Base-by-base conservation (phyloP, 228 moss, liverwort and hornwort genomes). In the Sphagnum magellanicum region DNA sequence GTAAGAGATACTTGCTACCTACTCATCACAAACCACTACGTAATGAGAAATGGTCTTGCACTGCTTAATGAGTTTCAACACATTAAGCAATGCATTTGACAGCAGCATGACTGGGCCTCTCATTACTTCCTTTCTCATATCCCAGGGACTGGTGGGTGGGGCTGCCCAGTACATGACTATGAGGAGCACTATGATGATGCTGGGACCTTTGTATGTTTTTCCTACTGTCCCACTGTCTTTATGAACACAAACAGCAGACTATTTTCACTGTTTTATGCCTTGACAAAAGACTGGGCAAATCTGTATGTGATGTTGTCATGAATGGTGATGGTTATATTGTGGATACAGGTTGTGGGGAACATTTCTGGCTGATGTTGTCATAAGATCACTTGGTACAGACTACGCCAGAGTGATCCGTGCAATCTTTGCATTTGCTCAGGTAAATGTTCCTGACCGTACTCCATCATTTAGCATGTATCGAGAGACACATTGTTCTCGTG, bases 401-500 rank as follows among this genome's bases (percentile, higher is more conserved):
- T 96, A 96, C 52, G 88, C 93, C 47, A 86, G 96, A 83, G 86
- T 96, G 55, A 88, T 96, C 57, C 93, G 93, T n/a, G 96, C 96
- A 52, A 96, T 96, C 65, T 92, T 89, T 59, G 91, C 91, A 52
- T 89, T 96, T 78, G 96, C 96, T 53, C 96, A 96, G 84, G 15
- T 67, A 12, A 51, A 51, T 10, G n/a, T n/a, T 51, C 17, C n/a
- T 10, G 46, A 8, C 11, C 2, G 4, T 32, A 11, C 49, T 15
- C 11, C 8, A 3, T 53, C 14, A 10, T 14, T 67, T 10, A 8
- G 50, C n/a, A 53, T 49, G 50, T 49, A 63, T 67, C 5, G 10
- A 16, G 51, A 15, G 50, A 52, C 8, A 11, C 14, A 5, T 10
- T 67, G 6, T 13, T 5, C 7, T 6, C 6, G 6, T 4, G 14